phyloP scores from a whole-genome alignment of 768 basidiomycete species.

The Podaxis sp. region DNA sequence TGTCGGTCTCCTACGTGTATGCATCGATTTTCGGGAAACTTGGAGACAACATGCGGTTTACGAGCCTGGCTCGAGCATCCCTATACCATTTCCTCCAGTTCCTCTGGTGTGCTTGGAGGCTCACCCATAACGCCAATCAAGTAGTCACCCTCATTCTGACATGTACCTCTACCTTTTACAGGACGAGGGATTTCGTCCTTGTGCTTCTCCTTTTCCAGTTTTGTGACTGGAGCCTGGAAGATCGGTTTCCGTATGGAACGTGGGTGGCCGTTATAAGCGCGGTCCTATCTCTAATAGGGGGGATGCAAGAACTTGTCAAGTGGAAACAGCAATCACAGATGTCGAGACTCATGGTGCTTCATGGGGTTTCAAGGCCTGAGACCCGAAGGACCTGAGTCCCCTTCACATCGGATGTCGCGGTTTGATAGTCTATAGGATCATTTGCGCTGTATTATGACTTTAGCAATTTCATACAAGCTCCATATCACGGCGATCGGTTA shows the following conservation, averaged over 20 bases:
- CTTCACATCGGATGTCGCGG: background rate
- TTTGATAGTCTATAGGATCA: background rate
- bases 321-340: background rate
- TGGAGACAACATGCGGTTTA: background rate
- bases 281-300: background rate
- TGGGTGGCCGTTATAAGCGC: background rate
- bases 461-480: background rate
- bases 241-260: background rate
- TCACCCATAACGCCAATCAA: background rate
- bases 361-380: background rate
- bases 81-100: background rate
- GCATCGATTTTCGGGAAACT: background rate
- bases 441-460: background rate
- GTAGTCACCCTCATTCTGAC: background rate
- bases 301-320: background rate
- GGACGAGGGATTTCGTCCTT: background rate
- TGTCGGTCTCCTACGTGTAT: background rate
- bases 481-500: background rate
- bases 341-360: background rate
- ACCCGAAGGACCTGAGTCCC: background rate
- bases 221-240: background rate
- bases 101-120: background rate
- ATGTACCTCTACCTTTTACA: background rate
- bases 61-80: background rate
- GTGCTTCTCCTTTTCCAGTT: background rate